Conservation (phyloP, 768 basidiomycete species). For the Lyophyllum atratum region DNA sequence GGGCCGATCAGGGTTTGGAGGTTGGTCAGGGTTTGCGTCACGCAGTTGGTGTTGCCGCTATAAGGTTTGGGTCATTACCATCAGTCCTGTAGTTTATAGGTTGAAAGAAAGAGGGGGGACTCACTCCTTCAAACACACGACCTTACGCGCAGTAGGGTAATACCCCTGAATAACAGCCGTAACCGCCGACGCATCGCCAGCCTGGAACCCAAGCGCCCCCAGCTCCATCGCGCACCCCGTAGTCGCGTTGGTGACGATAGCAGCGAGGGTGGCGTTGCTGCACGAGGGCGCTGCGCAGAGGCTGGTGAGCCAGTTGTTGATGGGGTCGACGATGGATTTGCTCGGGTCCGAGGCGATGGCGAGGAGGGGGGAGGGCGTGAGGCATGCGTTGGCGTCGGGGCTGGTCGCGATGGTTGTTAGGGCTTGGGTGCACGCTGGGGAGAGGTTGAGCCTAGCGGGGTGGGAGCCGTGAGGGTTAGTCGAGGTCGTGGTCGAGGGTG, state of each 20-base stretch:
- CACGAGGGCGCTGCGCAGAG: slow-evolving; percentile 55
- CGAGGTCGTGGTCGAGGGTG: not conserved
- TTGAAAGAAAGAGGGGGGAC: slow-evolving; percentile 23
- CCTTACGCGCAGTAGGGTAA: slow-evolving; percentile 59
- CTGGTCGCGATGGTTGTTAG: slow-evolving; percentile 45
- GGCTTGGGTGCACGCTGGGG: slow-evolving; percentile 48
- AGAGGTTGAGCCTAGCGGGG: slow-evolving; percentile 29
- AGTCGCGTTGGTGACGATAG: slow-evolving; percentile 55
- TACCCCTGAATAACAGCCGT: slow-evolving; percentile 45
- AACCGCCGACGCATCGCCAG: slow-evolving; percentile 16
- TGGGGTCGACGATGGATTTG: slow-evolving; percentile 41
- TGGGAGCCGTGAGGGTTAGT: not conserved
- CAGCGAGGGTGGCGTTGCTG: slow-evolving; percentile 58
- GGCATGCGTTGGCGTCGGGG: slow-evolving; percentile 47
- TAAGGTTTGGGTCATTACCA: not conserved
- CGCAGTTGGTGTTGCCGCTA: slow-evolving; percentile 48
- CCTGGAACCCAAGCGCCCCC: slow-evolving; percentile 25
- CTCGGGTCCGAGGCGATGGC: slow-evolving; percentile 33
- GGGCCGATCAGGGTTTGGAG: slow-evolving; percentile 44
- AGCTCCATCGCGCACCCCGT: slow-evolving; percentile 46
- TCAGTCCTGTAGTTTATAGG: not conserved
- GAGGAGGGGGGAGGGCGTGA: slow-evolving; percentile 49
- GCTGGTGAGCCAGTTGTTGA: slow-evolving; percentile 63
- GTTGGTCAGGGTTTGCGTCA: slow-evolving; percentile 55
- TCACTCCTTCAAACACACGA: slow-evolving; percentile 68